These are phyloP conservation scores for Penicillium sp. DNA, from an alignment of 2,329 filamentous ascomycete genomes.

Conservation along the genomic window DNA sequence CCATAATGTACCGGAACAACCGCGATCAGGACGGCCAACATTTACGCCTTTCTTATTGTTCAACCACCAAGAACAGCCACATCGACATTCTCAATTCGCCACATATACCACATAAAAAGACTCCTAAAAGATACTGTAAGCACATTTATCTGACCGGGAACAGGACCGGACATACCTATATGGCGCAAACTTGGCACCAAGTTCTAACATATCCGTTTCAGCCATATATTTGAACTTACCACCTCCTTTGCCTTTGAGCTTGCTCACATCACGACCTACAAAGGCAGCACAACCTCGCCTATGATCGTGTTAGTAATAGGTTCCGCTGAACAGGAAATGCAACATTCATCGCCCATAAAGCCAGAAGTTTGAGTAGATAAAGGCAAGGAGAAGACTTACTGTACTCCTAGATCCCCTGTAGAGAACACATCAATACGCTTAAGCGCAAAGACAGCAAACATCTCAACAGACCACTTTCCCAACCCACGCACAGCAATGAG, in stretches of 20 bases:
- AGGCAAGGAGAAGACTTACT: slow-evolving; percentile 50
- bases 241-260: slow-evolving; percentile 73
- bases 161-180: slow-evolving; percentile 58
- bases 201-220: slow-evolving; percentile 85
- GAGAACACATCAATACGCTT: slow-evolving; percentile 94
- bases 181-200: slow-evolving; percentile 75
- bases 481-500: slow-evolving; percentile 83
- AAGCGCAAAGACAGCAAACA: slow-evolving; percentile 96
- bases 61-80: slow-evolving; percentile 51
- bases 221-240: slow-evolving; percentile 99
- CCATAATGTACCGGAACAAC: background rate
- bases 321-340: background rate
- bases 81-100: slow-evolving; percentile 79
- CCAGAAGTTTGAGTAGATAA: background rate
- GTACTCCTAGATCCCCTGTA: slow-evolving; percentile 87
- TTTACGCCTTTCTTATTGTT: background rate
- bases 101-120: slow-evolving; percentile 99
- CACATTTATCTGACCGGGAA: background rate
- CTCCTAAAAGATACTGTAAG: slow-evolving; percentile 55
- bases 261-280: slow-evolving; percentile 75
- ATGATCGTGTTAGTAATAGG: slow-evolving; percentile 12
- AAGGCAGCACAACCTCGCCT: slow-evolving; percentile 86
- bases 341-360: no score
- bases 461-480: slow-evolving; percentile 90
- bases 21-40: background rate